Evolutionary conservation across 2,329 filamentous ascomycete genomes (phyloP), one percentile per base, ranked within the genome.

Genomic region (Monilinia fructicola): DNA sequence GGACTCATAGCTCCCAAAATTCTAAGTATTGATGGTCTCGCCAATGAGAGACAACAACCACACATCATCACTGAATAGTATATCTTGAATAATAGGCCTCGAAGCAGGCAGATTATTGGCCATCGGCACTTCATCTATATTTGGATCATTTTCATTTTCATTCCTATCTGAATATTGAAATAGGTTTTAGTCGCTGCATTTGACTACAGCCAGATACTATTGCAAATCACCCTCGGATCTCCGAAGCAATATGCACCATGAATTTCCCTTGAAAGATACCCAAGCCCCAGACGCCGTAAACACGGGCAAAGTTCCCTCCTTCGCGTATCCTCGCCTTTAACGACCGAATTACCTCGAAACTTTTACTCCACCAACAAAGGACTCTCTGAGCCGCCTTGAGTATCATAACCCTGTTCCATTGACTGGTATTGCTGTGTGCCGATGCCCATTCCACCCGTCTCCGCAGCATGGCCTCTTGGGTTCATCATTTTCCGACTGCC

Each of bases 341-440:
- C 26, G 2, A 60, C 4, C 21, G 12, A 50, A 60, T 1, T 0
- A 40, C 12, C 35, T 9, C n/a, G 2, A 54, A 4, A 28, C 18
- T 18, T 44, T 48, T 66, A 71, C 38, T 72, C 70, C 31, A 72
- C 66, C 59, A 71, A 67, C 6, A 71, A 42, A n/a, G 70, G 69
- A 44, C 68, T 69, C 16, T 72, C 71, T 4, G 69, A 60, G 12
- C 60, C 65, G 6, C 69, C 70, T 50, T 64, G 67, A 5, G 59
- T 66, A 10, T 67, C 66, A 64, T 54, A 53, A 38, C 42, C 55
- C 64, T 60, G 9, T 26, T 40, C 9, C 12, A 35, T 23, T 3
- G 52, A 28, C 4, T 7, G 9, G 16, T 42, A 54, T 18, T 64
- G 38, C 26, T 55, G 26, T 26, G 35, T 16, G 40, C 16, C 11